Conservation (phyloP, 768 basidiomycete genomes). For the Termitomyces sp. region DNA sequence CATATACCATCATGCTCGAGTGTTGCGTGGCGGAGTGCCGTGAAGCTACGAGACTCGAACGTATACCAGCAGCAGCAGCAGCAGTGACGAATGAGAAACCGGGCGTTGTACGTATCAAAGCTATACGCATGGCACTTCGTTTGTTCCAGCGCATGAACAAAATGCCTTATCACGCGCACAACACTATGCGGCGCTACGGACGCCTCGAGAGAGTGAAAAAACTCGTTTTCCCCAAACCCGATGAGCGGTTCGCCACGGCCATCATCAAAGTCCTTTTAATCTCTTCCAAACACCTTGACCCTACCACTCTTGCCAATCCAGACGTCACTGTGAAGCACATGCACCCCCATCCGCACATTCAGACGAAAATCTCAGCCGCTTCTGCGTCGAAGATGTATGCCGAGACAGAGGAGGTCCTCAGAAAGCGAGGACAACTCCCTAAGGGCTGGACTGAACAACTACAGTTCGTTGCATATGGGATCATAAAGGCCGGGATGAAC, state of each 20-base stretch:
- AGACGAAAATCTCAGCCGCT: not conserved
- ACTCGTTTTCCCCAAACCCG: conserved; percentile 38
- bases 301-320: not conserved
- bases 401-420: not conserved
- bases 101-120: not conserved
- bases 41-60: conserved; percentile 13
- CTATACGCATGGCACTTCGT: conserved; percentile 8
- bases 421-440: not conserved
- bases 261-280: conserved; percentile 40
- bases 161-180: not conserved
- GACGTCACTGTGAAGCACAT: not conserved
- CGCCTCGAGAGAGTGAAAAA: not conserved
- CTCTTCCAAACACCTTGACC: not conserved
- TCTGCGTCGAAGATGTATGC: not conserved
- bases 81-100: not conserved
- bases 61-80: conserved; percentile 11
- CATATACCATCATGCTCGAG: conserved; percentile 72
- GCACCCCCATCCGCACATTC: not conserved
- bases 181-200: not conserved
- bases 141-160: conserved; percentile 2
- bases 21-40: conserved; percentile 45
- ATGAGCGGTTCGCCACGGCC: conserved; percentile 69
- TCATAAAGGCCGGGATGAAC: conserved; percentile 13
- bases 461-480: conserved; percentile 15
- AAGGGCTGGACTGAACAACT: conserved; percentile 12